phyloP scores from a whole-genome alignment of 148 eudicot genomes.

The Heliamphora exappendiculata region DNA sequence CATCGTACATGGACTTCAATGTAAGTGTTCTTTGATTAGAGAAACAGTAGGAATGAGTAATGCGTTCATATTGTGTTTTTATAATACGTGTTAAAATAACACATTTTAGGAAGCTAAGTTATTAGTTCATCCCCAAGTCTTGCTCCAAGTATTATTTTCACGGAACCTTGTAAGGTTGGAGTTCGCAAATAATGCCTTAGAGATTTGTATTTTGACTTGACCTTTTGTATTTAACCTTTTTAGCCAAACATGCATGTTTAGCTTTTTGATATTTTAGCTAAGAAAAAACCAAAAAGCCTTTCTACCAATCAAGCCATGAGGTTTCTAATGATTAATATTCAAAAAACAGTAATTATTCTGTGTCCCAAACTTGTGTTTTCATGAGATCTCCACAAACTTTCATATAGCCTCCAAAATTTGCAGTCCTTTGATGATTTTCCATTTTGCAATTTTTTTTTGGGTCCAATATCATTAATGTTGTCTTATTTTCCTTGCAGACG shows the following conservation, averaged over 20 bases:
- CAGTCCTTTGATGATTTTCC: background rate
- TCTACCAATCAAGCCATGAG: too few species aligned
- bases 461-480: background rate
- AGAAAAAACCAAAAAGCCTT: too few species aligned
- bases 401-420: background rate
- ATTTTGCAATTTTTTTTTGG: background rate
- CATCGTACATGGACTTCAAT: constrained; percentile 99
- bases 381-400: too few species aligned
- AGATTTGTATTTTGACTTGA: too few species aligned
- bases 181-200: too few species aligned
- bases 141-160: background rate
- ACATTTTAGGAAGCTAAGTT: background rate
- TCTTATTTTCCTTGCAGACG: constrained; percentile 29
- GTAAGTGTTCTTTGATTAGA: constrained; percentile 38
- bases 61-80: background rate
- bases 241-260: too few species aligned
- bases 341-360: too few species aligned
- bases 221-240: too few species aligned
- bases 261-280: too few species aligned
- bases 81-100: background rate
- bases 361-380: background rate
- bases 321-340: background rate
- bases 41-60: background rate
- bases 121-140: background rate
- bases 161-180: background rate